Evolutionary conservation across 176 grass and related monocot genomes (phyloP).

Genomic region (Juncus inflexus): DNA sequence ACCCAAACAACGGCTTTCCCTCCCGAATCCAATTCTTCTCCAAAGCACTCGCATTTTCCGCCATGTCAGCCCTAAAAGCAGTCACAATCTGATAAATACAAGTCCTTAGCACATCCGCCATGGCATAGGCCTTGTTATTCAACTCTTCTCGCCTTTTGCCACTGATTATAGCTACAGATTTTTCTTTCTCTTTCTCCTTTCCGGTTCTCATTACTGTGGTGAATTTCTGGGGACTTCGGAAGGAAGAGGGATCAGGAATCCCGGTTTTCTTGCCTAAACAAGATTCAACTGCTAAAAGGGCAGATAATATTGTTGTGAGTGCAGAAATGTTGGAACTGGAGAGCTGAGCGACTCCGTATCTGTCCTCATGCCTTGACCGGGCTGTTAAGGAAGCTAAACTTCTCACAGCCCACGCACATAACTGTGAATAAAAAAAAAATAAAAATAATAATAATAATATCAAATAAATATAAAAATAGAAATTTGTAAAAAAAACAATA

Average conservation of each 20-base stretch:
- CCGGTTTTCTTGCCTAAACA: constrained; percentile 84
- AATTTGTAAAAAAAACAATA: not conserved
- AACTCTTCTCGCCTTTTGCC: constrained; percentile 43
- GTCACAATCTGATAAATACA: constrained; percentile 84
- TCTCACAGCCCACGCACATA: constrained; percentile 71
- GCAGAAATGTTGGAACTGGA: constrained; percentile 71
- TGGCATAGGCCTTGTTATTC: constrained; percentile 54
- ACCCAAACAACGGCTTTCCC: constrained; percentile 73
- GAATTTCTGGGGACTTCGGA: constrained; percentile 27
- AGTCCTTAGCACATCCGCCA: constrained; percentile 72
- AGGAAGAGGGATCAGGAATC: constrained; percentile 34
- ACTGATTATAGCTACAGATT: constrained; percentile 36
- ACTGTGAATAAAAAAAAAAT: constrained; percentile 33
- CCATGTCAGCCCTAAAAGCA: constrained; percentile 68
- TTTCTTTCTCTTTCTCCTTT: constrained; percentile 44
- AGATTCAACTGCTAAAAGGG: constrained; percentile 69
- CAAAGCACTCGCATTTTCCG: constrained; percentile 65
- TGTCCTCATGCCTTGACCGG: constrained; percentile 61
- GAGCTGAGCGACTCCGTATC: constrained; percentile 85
- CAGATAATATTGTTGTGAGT: constrained; percentile 68
- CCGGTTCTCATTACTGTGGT: constrained; percentile 52
- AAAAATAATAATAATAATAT: not conserved
- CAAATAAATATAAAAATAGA: no score
- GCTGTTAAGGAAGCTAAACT: constrained; percentile 69
- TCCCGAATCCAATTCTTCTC: constrained; percentile 88